Percentiles rank a stretch among this genome's conserved stretches.
These are phyloP conservation scores for Blastocladiella emersonii DNA, from an alignment of 371 early-diverging fungal genomes.

Conservation along the genomic window DNA sequence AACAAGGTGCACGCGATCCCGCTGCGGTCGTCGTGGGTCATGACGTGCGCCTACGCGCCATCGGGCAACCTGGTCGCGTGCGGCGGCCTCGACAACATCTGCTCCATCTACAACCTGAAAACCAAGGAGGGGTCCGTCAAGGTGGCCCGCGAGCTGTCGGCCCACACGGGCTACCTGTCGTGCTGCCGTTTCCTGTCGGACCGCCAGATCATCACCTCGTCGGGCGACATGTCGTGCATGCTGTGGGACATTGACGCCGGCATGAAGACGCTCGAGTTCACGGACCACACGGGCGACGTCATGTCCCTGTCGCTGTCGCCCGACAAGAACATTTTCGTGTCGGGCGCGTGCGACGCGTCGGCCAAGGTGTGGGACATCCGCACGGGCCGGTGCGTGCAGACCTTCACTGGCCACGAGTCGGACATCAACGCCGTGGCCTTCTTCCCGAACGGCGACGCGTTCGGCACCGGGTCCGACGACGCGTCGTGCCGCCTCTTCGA, in stretches of 20 bases:
- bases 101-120: constrained; percentile 88
- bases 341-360: constrained; percentile 93
- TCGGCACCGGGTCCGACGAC: constrained; percentile 95
- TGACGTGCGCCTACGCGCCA: constrained; percentile 97
- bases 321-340: constrained; percentile 86
- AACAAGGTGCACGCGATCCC: constrained; percentile 97
- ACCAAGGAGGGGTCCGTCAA: constrained; percentile 77
- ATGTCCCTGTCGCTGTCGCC: constrained; percentile 85
- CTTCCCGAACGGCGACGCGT: constrained; percentile 93
- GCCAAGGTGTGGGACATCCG: constrained; percentile 98
- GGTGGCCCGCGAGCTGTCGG: constrained; percentile 82
- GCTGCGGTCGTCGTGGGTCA: constrained; percentile 95
- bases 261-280: constrained; percentile 82
- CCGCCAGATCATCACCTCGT: constrained; percentile 81
- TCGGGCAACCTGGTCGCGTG: constrained; percentile 97
- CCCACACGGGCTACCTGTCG: constrained; percentile 91
- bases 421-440: constrained; percentile 97
- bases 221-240: constrained; percentile 97
- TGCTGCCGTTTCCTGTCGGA: constrained; percentile 92
- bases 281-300: constrained; percentile 96
- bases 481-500: constrained; percentile 93
- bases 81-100: constrained; percentile 96
- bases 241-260: constrained; percentile 97
- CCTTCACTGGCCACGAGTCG: constrained; percentile 90
- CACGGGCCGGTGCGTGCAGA: constrained; percentile 84